Conservation (phyloP, 108 stramenopile species). For the Mayamaea pseudoterrestris region DNA sequence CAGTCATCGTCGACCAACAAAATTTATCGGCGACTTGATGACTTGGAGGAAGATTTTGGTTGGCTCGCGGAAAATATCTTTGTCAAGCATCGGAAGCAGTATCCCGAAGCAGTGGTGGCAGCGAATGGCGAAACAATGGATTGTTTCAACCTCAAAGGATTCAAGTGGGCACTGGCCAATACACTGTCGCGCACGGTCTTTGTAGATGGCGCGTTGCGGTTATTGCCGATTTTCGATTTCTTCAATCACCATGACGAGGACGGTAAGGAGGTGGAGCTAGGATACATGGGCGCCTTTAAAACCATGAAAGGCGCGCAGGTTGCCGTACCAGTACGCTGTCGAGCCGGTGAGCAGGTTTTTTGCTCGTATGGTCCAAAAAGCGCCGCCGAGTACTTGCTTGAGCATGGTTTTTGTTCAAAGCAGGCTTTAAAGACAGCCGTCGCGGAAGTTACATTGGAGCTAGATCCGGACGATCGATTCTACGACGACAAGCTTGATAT, state of each 20-base stretch:
- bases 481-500: constrained; percentile 84
- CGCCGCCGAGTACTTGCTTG: constrained; percentile 81
- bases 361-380: constrained; percentile 85
- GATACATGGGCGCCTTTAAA: constrained; percentile 54
- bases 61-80: constrained; percentile 61
- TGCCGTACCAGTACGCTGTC: constrained; percentile 20
- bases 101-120: constrained; percentile 35
- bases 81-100: constrained; percentile 30
- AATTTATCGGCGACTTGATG: constrained; percentile 68
- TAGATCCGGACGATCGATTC: constrained; percentile 70
- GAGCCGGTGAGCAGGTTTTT: constrained; percentile 53
- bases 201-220: constrained; percentile 66
- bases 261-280: constrained; percentile 34
- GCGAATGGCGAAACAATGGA: constrained; percentile 13
- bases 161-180: constrained; percentile 74
- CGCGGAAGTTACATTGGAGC: constrained; percentile 57
- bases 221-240: constrained; percentile 74
- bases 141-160: constrained; percentile 54
- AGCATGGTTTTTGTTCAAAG: constrained; percentile 76
- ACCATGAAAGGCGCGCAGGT: constrained; percentile 57
- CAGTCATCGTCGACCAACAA: constrained; percentile 66
- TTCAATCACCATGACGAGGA: constrained; percentile 72
- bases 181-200: constrained; percentile 72
- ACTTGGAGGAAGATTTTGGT: constrained; percentile 69
- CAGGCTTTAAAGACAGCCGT: constrained; percentile 47